These are phyloP conservation scores for Trametes pubescens DNA, from an alignment of 1,284 basidiomycete genomes.

Conservation along the genomic window DNA sequence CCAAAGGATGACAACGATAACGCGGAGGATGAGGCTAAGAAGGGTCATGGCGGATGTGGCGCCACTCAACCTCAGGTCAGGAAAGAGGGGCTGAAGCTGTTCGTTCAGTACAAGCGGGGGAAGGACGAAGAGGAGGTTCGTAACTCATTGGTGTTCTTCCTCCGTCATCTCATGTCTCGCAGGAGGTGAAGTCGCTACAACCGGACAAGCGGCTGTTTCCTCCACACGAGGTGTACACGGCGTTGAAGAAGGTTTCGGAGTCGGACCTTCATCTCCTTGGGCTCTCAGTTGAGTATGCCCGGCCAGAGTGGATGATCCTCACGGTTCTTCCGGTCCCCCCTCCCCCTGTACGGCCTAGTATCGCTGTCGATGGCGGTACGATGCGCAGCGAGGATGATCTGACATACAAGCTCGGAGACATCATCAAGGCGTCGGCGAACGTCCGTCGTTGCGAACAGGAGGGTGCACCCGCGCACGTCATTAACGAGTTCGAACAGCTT, in stretches of 20 bases:
- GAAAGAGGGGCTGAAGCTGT: conserved; percentile 96
- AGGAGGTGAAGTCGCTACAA: conserved; percentile 87
- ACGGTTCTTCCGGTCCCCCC: conserved; percentile 98
- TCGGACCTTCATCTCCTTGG: conserved; percentile 93
- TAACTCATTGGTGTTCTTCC: conserved; percentile 29
- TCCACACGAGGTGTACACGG: conserved; percentile 90
- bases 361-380: conserved; percentile 94
- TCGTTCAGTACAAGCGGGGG: conserved; percentile 93
- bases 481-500: conserved; percentile 96
- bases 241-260: conserved; percentile 93
- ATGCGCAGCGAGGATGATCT: conserved; percentile 98
- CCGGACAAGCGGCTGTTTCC: conserved; percentile 92
- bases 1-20: conserved; percentile 85
- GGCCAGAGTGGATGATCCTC: conserved; percentile 99
- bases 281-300: conserved; percentile 94
- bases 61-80: conserved; percentile 91
- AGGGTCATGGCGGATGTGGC: conserved; percentile 96
- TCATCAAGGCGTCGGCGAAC: conserved; percentile 95
- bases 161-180: conserved; percentile 35
- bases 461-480: conserved; percentile 95
- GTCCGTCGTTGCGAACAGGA: conserved; percentile 95
- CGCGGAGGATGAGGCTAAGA: conserved; percentile 80
- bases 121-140: conserved; percentile 94
- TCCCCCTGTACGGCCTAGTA: conserved; percentile 97
- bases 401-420: conserved; percentile 98